Base-by-base conservation (phyloP, 176 grass and related monocot species). In the Puccinellia tenuiflora region DNA sequence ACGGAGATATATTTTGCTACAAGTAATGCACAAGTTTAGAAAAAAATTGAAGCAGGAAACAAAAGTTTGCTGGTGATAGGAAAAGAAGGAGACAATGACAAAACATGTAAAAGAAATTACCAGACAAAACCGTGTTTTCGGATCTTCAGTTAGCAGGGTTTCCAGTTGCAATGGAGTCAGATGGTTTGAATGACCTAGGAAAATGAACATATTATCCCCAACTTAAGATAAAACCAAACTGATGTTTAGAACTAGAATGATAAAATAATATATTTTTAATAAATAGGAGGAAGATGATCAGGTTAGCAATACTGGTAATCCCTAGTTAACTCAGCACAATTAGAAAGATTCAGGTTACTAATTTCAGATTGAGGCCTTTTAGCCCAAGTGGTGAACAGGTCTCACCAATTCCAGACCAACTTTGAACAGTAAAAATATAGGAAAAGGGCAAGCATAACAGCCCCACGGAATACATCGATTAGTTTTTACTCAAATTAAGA, bases 91-190 rank as follows among this genome's bases (percentile, higher is more conserved):
- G 77, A 77, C 33, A 46, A 93, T 34, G 31, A 80, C 3, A 65
- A 71, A 72, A 73, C 37, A 59, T 55, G 35, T 46, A 71, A 25
- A 82, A 46, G 1, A 73, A 83, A 85, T 82, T 79, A 98, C 96
- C 96, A 98, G 93, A 89, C 91, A 98, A 93, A 95, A 93, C 81
- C 80, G 82, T 69, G 87, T 78, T 51, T 85, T 92, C 43, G 84
- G 90, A 48, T 90, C 93, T 92, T 98, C 96, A 51, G 89, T 88
- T 83, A 98, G 75, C 43, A 96, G 55, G 86, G 87, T 88, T 86
- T 96, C 93, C 50, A 98, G 77, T 88, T 98, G 93, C 83, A 98
- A 90, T 8, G 91, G 96, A 53, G 96, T 98, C 80, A 98, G 89
- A 78, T 92, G 89, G 78, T 77, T 93, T 64, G 87, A 94, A 69